Evolutionary conservation across 2,329 filamentous ascomycete species (phyloP).

Genomic region (Dactylellina drechsleri): DNA sequence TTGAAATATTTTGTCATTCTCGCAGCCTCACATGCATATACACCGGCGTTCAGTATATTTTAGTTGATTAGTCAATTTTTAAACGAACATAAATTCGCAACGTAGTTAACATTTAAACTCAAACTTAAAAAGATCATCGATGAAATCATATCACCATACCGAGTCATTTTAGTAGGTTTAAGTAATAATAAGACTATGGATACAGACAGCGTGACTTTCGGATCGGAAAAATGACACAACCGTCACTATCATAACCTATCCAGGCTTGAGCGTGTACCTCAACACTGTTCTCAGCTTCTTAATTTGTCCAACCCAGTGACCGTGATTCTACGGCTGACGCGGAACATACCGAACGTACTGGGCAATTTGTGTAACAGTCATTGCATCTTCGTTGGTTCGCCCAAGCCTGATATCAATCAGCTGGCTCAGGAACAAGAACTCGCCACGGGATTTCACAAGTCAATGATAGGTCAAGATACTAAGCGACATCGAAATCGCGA

Average conservation of each 20-base stretch:
- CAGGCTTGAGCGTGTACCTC: no score
- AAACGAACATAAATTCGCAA: no score
- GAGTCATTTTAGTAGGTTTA: neutral
- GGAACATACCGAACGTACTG: no score
- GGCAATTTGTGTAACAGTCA: slow-evolving; percentile 2
- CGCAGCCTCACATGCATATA: no score
- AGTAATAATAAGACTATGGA: neutral
- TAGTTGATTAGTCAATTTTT: no score
- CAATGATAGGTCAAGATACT: no score
- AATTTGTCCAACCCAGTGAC: no score
- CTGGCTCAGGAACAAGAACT: slow-evolving; percentile 11
- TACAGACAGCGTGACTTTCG: neutral
- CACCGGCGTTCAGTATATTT: no score
- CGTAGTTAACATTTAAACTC: neutral
- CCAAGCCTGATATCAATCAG: neutral
- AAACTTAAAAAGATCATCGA: neutral
- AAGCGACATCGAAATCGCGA: no score
- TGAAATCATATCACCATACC: slow-evolving; percentile 4
- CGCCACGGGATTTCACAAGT: slow-evolving; percentile 4
- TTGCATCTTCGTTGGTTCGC: neutral
- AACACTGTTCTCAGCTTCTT: no score
- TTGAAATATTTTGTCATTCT: slow-evolving; percentile 1
- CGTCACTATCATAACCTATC: no score
- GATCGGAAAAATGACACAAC: neutral
- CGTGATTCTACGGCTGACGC: no score